Conservation (phyloP, 495 filamentous ascomycete genomes). For the Tuber brumale region DNA sequence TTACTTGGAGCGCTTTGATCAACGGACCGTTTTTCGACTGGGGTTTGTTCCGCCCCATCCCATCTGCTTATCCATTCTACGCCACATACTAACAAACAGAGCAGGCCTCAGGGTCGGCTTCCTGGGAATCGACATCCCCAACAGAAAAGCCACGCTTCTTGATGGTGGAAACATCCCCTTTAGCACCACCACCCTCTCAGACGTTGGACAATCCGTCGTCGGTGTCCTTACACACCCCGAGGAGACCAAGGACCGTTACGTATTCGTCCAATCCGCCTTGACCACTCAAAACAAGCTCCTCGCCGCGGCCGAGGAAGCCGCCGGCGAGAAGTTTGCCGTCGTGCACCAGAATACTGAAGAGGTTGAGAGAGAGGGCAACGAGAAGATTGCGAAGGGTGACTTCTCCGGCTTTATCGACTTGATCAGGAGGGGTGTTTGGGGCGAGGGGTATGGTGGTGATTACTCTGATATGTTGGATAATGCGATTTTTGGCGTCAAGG, state of each 20-base stretch:
- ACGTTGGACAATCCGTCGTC: constrained; percentile 49
- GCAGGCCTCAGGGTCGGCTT: constrained; percentile 43
- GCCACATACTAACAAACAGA: background rate
- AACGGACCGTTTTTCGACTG: constrained; percentile 52
- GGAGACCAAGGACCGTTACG: constrained; percentile 51
- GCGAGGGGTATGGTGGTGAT: constrained; percentile 47
- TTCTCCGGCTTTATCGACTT: constrained; percentile 46
- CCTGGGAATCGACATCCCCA: constrained; percentile 45
- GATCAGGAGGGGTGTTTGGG: constrained; percentile 41
- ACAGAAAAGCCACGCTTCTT: constrained; percentile 47
- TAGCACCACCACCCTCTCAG: constrained; percentile 48
- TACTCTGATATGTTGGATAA: constrained; percentile 43
- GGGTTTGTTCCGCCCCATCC: constrained; percentile 35
- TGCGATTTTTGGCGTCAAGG: constrained; percentile 43
- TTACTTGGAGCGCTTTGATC: constrained; percentile 51
- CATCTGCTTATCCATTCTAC: background rate
- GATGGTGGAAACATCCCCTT: constrained; percentile 53
- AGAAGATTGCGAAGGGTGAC: constrained; percentile 46
- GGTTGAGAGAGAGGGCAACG: constrained; percentile 46
- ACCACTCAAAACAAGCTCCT: constrained; percentile 54
- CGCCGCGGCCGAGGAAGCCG: constrained; percentile 47
- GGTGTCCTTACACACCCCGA: constrained; percentile 50
- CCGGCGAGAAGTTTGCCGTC: constrained; percentile 40
- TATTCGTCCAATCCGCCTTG: constrained; percentile 50
- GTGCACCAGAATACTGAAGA: constrained; percentile 45